Conservation (phyloP, 345 rosid species). For the Lenwebbia sp. region DNA sequence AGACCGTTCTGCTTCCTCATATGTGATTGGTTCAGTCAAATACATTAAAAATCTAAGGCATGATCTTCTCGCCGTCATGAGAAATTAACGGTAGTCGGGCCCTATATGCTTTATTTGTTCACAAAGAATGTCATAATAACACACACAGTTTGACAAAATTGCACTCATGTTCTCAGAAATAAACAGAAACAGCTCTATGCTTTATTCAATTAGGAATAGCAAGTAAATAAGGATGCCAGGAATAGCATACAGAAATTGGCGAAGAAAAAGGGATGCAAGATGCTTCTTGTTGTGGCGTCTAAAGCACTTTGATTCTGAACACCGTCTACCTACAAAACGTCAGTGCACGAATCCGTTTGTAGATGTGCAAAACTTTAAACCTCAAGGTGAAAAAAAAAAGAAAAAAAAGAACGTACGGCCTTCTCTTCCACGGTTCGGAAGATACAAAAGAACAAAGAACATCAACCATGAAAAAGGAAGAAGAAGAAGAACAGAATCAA, state of each 20-base stretch:
- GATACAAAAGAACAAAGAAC: neutral
- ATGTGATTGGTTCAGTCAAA: neutral
- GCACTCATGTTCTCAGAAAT: neutral
- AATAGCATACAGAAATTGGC: neutral
- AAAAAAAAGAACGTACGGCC: neutral
- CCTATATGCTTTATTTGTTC: neutral
- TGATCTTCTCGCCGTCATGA: neutral
- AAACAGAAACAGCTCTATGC: neutral
- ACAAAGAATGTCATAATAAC: neutral
- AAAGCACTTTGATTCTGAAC: neutral
- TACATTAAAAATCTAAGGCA: neutral
- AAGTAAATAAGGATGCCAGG: neutral
- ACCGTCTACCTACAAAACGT: neutral
- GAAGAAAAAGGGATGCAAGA: neutral
- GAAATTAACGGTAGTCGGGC: neutral
- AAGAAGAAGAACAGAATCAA: neutral
- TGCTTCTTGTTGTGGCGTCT: neutral
- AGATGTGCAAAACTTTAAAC: neutral
- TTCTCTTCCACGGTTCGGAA: neutral
- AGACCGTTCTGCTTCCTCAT: neutral
- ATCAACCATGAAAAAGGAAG: neutral
- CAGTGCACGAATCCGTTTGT: neutral
- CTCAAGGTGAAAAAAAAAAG: neutral
- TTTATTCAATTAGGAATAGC: neutral
- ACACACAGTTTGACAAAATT: neutral